Percentiles rank a stretch among this genome's conserved stretches.
Conservation (phyloP, 2,329 filamentous ascomycete genomes). For the Arachnopeziza araneosa region DNA sequence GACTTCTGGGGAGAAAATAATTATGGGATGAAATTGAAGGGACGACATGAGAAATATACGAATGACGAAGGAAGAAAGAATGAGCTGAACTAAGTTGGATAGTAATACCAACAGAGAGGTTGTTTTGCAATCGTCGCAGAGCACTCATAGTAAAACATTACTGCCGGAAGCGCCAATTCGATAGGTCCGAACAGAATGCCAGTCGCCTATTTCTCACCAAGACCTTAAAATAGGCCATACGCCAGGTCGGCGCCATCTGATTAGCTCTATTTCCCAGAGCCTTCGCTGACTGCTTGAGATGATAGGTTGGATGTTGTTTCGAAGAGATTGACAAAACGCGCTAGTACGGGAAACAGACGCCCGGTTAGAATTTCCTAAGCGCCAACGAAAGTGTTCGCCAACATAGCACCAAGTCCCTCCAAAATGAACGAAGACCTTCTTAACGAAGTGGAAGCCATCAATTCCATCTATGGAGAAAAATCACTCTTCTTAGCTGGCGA, state of each 20-base stretch:
- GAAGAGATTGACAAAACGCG: no score
- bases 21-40: neutral
- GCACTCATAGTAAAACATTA: neutral
- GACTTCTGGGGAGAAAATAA: neutral
- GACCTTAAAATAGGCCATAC: no score
- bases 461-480: constrained; percentile 73
- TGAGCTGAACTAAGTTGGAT: neutral
- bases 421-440: constrained; percentile 40
- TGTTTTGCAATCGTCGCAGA: neutral
- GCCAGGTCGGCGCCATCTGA: no score
- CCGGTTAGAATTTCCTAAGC: no score
- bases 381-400: no score
- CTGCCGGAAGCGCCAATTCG: neutral
- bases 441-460: constrained; percentile 76
- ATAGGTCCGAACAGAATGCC: no score
- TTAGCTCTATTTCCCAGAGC: no score
- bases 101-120: neutral
- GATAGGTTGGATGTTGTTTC: no score
- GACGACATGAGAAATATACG: neutral
- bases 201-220: no score
- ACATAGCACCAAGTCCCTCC: neutral
- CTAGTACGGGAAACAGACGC: no score
- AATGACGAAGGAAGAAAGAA: neutral
- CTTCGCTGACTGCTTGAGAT: no score
- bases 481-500: constrained; percentile 47